Evolutionary conservation across 2,329 filamentous ascomycete genomes (phyloP), one percentile per base, ranked within the genome.

Genomic region (Iodosphaeria phyllophila): DNA sequence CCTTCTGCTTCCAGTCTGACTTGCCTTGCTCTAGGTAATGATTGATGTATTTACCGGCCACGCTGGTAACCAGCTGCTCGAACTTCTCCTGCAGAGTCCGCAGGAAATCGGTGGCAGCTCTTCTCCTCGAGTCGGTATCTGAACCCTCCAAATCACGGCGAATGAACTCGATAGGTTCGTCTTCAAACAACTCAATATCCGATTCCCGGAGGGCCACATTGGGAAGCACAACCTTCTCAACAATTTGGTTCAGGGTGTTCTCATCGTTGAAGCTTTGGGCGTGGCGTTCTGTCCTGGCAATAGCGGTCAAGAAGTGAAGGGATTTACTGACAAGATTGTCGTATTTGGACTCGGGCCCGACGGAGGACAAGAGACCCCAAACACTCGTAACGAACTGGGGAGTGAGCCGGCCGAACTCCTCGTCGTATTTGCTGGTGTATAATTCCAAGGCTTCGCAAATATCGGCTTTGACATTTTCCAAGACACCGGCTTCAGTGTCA

Each of bases 101-200:
- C 30, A 98, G 54, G 54, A 98, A 98, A 47, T 95, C 89, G 1
- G 86, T 95, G 1, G 91, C 84, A 20, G 89, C 86, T 41, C 89
- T 68, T 36, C 89, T 65, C 42, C 89, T 65, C 2, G 89, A 98
- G 46, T 95, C 89, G 27, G 77, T 91, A 49, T 98, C 89, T 2
- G 89, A 93, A 5, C 89, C 89, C 48, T 98, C 89, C 23, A 98
- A 59, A 48, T 98, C 89, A 40, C 83, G 69, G 33, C 89, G 69
- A 42, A 98, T 98, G 45, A 92, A 98, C 49, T 98, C 89, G 35
- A 98, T 98, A 0, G 89, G 89, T 54, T 98, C 91, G 44, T 98
- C 91, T 46, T 98, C 89, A 39, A 98, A 95, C 36, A 92, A 64
- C 47, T 98, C 89, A 27, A 92, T 66, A 36, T 98, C 91, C 1